Conservation (phyloP, 257 asterid species). For the Lithospermum erythrorhizon region DNA sequence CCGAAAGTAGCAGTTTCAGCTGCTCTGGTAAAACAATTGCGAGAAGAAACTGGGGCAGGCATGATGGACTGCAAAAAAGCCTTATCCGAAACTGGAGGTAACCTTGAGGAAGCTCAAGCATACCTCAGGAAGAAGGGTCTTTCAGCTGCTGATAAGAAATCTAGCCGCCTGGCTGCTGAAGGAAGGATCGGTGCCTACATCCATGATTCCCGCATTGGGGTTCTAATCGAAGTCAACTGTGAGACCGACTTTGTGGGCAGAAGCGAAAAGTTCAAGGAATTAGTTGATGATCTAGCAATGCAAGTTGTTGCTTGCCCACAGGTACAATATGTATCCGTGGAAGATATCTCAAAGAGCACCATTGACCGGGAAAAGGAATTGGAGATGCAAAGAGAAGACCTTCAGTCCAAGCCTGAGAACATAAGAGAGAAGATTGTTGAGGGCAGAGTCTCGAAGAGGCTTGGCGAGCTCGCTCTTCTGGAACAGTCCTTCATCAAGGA, state of each 20-base stretch:
- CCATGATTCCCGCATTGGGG: conserved; percentile 93
- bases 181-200: conserved; percentile 87
- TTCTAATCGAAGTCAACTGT: conserved; percentile 86
- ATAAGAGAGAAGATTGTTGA: conserved; percentile 80
- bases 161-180: conserved; percentile 91
- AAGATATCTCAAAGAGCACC: conserved; percentile 58
- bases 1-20: conserved; percentile 54
- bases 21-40: conserved; percentile 69
- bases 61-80: conserved; percentile 99
- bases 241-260: conserved; percentile 97
- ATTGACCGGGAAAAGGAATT: conserved; percentile 55
- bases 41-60: conserved; percentile 97
- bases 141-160: conserved; percentile 85
- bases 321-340: conserved; percentile 61
- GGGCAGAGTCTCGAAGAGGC: conserved; percentile 87
- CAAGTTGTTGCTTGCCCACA: conserved; percentile 89
- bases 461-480: conserved; percentile 69
- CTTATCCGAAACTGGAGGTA: conserved; percentile 78
- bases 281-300: conserved; percentile 88
- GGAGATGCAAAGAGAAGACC: conserved; percentile 95
- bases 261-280: conserved; percentile 55
- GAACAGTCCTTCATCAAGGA: conserved; percentile 77
- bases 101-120: conserved; percentile 84
- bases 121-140: conserved; percentile 90
- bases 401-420: conserved; percentile 76